phyloP scores from a whole-genome alignment of 805 yeast species.

The Candida tallmaniae region DNA sequence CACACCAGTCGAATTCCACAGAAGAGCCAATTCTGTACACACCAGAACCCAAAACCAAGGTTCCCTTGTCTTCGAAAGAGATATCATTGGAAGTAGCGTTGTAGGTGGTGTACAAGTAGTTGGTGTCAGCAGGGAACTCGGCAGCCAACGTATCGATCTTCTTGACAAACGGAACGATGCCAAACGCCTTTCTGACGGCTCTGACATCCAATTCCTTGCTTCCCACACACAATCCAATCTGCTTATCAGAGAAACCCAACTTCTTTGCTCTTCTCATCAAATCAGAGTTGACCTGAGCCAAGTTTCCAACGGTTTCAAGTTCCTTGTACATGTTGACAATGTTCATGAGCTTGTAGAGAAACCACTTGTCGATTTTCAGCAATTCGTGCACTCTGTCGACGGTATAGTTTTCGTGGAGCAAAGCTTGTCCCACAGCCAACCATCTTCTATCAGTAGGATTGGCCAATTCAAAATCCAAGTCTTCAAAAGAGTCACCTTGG shows the following conservation, averaged over 20 bases:
- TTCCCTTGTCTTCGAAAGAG: constrained; percentile 82
- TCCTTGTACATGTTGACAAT: constrained; percentile 85
- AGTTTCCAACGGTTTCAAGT: constrained; percentile 55
- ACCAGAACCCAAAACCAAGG: constrained; percentile 96
- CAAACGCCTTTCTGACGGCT: constrained; percentile 70
- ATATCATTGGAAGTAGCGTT: constrained; percentile 86
- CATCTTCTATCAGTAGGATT: constrained; percentile 95
- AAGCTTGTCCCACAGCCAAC: constrained; percentile 97
- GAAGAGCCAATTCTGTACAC: constrained; percentile 98
- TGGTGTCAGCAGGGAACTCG: constrained; percentile 96
- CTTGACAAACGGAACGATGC: constrained; percentile 89
- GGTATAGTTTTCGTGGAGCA: constrained; percentile 83
- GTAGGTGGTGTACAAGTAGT: constrained; percentile 93
- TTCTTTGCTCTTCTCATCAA: constrained; percentile 78
- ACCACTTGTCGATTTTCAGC: constrained; percentile 95
- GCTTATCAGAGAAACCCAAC: constrained; percentile 93
- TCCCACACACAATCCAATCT: constrained; percentile 75
- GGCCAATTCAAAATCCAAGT: constrained; percentile 70
- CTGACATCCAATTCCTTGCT: constrained; percentile 79
- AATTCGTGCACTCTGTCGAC: constrained; percentile 89
- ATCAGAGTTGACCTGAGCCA: constrained; percentile 61
- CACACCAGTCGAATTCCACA: constrained; percentile 99
- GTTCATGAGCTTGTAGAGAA: constrained; percentile 86
- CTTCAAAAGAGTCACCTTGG: constrained; percentile 79
- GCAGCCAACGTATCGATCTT: constrained; percentile 97